Percentiles rank a stretch among this genome's conserved stretches.
phyloP scores from a whole-genome alignment of 2,329 filamentous ascomycete species.

The Grosmannia penicillata region DNA sequence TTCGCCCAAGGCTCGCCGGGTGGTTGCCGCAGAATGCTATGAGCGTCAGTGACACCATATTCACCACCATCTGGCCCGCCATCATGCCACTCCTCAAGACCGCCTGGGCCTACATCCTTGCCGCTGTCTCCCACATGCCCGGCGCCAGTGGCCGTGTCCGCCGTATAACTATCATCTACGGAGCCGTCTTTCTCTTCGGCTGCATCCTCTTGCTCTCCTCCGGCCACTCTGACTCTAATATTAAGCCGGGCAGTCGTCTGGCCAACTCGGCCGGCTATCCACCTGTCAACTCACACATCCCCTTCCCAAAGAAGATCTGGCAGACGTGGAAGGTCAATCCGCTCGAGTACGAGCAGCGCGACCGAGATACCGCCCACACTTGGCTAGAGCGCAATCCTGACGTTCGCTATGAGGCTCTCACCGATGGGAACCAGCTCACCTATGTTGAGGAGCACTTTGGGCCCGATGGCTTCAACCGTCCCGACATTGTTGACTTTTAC shows the following conservation, averaged over 20 bases:
- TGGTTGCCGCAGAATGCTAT: neutral
- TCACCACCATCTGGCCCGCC: too few relatives aligned
- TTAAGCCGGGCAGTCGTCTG: neutral
- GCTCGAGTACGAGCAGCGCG: slow-evolving; percentile 48
- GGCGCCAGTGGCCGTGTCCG: too few relatives aligned
- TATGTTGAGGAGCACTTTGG: slow-evolving; percentile 59
- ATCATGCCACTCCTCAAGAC: too few relatives aligned
- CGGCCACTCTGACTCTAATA: neutral
- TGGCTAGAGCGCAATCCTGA: slow-evolving; percentile 53
- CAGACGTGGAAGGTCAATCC: slow-evolving; percentile 63
- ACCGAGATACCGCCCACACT: slow-evolving; percentile 43
- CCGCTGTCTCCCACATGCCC: too few relatives aligned
- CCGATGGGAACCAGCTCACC: slow-evolving; percentile 50
- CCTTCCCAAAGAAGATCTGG: slow-evolving; percentile 58
- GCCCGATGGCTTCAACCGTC: slow-evolving; percentile 46
- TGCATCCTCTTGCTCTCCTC: neutral
- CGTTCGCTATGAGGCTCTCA: slow-evolving; percentile 54
- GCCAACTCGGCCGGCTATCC: neutral
- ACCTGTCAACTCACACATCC: slow-evolving; percentile 3
- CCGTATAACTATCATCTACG: slow-evolving; percentile 8
- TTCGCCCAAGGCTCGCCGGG: slow-evolving; percentile 4
- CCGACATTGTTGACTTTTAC: slow-evolving; percentile 49
- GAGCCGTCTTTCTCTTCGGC: slow-evolving; percentile 1
- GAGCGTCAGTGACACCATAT: too few relatives aligned
- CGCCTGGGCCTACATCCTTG: too few relatives aligned